Evolutionary conservation across 2,329 filamentous ascomycete genomes (phyloP).

Genomic region (Neurospora sp.): DNA sequence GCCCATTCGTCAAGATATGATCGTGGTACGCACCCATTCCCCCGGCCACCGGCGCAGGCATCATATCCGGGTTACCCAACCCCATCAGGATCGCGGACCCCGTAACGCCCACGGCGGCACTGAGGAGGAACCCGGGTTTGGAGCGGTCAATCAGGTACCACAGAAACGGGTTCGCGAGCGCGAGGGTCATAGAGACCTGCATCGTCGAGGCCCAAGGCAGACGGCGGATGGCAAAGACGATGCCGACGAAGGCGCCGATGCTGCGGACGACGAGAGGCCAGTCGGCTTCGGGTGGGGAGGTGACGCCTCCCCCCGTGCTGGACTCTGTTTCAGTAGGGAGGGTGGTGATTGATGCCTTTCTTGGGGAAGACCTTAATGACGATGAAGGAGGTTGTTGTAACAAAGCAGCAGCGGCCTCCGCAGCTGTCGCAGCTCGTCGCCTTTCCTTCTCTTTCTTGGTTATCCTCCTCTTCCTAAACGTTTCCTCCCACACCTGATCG

Average conservation of each 20-base stretch:
- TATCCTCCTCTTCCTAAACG: slow-evolving; percentile 24
- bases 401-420: slow-evolving; percentile 14
- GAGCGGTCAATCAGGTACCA: slow-evolving; percentile 97
- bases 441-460: not conserved
- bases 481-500: slow-evolving; percentile 62
- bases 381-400: not conserved
- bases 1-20: not conserved
- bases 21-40: not conserved
- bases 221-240: slow-evolving; percentile 66
- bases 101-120: slow-evolving; percentile 59
- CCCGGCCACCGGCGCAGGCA: slow-evolving; percentile 46
- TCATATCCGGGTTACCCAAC: slow-evolving; percentile 61
- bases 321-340: slow-evolving; percentile 16
- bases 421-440: slow-evolving; percentile 10
- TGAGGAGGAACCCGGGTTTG: slow-evolving; percentile 72
- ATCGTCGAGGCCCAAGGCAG: slow-evolving; percentile 89
- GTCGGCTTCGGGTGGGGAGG: slow-evolving; percentile 41
- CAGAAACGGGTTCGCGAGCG: slow-evolving; percentile 81
- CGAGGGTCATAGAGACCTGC: slow-evolving; percentile 84
- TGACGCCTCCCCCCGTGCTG: slow-evolving; percentile 2
- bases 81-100: slow-evolving; percentile 68
- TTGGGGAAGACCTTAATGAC: not conserved
- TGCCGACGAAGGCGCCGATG: slow-evolving; percentile 51
- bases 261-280: slow-evolving; percentile 60
- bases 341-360: not conserved